These are phyloP conservation scores for Micromonas commoda DNA, from an alignment of 139 green algal species.

Conservation along the genomic window DNA sequence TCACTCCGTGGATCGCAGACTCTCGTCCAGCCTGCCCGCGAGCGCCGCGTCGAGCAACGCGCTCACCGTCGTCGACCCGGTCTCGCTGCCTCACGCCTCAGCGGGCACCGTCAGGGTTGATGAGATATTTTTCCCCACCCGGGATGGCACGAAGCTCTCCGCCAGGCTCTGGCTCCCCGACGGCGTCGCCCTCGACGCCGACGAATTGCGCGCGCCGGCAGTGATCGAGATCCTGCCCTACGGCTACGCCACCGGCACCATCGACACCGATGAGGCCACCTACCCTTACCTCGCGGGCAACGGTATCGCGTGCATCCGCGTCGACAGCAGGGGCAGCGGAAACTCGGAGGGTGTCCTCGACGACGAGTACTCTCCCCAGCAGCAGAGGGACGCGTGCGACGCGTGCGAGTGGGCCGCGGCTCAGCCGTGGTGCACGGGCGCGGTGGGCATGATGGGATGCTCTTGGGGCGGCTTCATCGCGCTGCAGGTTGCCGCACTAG, in stretches of 20 bases:
- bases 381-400: constrained; percentile 6
- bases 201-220: not conserved
- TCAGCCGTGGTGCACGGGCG: constrained; percentile 30
- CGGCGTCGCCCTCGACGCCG: not conserved
- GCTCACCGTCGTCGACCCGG: constrained; percentile 1
- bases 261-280: constrained; percentile 20
- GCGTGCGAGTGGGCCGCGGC: constrained; percentile 21
- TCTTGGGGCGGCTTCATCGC: constrained; percentile 32
- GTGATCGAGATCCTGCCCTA: constrained; percentile 32
- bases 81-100: constrained; percentile 7
- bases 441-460: constrained; percentile 30
- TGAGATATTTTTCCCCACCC: not conserved
- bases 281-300: constrained; percentile 28
- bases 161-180: constrained; percentile 24
- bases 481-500: constrained; percentile 21
- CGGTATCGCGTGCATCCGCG: constrained; percentile 31
- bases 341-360: constrained; percentile 23
- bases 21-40: not conserved
- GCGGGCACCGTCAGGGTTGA: not conserved
- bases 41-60: not conserved
- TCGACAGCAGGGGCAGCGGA: constrained; percentile 27
- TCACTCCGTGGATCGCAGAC: not conserved
- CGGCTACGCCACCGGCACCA: constrained; percentile 22
- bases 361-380: constrained; percentile 28
- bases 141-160: constrained; percentile 13